Conservation (phyloP, 495 filamentous ascomycete genomes). For the Coniosporium apollinis region DNA sequence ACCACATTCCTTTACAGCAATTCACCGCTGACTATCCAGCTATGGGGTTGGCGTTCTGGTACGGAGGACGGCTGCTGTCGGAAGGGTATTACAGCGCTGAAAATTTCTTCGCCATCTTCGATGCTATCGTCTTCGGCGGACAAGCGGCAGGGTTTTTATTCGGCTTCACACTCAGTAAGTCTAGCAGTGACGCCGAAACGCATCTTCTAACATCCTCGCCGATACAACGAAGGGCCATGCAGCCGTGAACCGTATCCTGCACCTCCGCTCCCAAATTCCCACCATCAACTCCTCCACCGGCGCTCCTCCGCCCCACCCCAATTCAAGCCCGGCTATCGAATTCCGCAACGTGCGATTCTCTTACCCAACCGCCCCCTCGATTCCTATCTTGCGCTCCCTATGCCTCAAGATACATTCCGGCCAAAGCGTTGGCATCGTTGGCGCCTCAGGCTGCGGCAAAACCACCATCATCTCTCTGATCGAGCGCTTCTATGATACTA, state of each 20-base stretch:
- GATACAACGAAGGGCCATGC: background rate
- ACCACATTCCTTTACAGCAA: no score
- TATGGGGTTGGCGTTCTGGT: no score
- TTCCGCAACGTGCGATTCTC: background rate
- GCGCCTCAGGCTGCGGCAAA: conserved; percentile 19
- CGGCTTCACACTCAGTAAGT: conserved; percentile 11
- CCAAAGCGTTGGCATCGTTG: conserved; percentile 18
- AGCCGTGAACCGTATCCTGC: background rate
- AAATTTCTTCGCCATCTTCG: conserved; percentile 18
- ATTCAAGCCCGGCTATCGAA: background rate
- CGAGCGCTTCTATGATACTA: conserved; percentile 19
- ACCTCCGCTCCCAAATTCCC: background rate
- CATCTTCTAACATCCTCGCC: conserved; percentile 1
- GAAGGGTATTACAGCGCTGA: conserved; percentile 10
- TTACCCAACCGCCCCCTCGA: background rate
- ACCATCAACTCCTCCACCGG: background rate
- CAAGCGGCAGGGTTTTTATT: conserved; percentile 17
- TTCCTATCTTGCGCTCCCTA: background rate
- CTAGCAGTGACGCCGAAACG: no score
- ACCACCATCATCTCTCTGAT: conserved; percentile 16
- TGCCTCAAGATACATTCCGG: conserved; percentile 14
- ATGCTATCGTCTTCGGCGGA: conserved; percentile 15
- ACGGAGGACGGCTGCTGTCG: conserved; percentile 17
- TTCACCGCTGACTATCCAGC: no score
- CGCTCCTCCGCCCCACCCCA: background rate